A percentile compares a stretch with the other conserved stretches of the same genome.
phyloP scores from a whole-genome alignment of 495 filamentous ascomycete genomes.

The Penicillium canariense region DNA sequence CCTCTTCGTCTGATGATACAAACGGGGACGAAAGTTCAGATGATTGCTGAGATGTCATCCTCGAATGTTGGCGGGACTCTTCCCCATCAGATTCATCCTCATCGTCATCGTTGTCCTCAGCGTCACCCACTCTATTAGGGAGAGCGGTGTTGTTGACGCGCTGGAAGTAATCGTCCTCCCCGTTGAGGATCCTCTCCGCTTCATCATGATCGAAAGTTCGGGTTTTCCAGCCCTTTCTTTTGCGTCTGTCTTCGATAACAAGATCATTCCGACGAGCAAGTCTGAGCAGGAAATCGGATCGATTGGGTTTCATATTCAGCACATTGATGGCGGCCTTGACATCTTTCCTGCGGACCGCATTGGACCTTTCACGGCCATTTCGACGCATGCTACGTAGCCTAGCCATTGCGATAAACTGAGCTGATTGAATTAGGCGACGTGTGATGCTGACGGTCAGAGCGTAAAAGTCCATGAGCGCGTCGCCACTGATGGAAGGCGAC shows the following conservation, averaged over 20 bases:
- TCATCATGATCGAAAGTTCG: conserved; percentile 43
- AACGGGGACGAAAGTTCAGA: conserved; percentile 8
- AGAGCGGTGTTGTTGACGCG: conserved; percentile 12
- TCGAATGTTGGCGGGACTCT: conserved; percentile 11
- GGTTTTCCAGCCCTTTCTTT: conserved; percentile 28
- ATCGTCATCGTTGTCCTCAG: conserved; percentile 9
- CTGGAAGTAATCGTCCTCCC: conserved; percentile 15
- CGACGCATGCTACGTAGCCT: conserved; percentile 45
- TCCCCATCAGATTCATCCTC: conserved; percentile 25
- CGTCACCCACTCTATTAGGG: neutral
- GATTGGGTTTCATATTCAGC: conserved; percentile 36
- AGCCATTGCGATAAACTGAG: conserved; percentile 64
- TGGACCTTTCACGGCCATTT: conserved; percentile 28
- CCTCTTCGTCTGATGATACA: conserved; percentile 9
- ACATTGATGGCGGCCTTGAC: conserved; percentile 62
- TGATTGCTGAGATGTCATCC: neutral
- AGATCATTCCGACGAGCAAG: conserved; percentile 59
- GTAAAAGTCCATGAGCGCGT: conserved; percentile 74
- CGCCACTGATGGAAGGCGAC: conserved; percentile 59
- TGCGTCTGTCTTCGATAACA: conserved; percentile 48
- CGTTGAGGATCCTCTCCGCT: conserved; percentile 50
- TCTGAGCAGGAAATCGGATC: conserved; percentile 55
- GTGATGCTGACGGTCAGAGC: conserved; percentile 64
- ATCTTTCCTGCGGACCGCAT: conserved; percentile 55
- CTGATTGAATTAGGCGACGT: conserved; percentile 62